Percentiles rank a stretch among this genome's conserved stretches.
Conservation (phyloP, 108 stramenopile genomes). For the Skeletonema grethae region DNA sequence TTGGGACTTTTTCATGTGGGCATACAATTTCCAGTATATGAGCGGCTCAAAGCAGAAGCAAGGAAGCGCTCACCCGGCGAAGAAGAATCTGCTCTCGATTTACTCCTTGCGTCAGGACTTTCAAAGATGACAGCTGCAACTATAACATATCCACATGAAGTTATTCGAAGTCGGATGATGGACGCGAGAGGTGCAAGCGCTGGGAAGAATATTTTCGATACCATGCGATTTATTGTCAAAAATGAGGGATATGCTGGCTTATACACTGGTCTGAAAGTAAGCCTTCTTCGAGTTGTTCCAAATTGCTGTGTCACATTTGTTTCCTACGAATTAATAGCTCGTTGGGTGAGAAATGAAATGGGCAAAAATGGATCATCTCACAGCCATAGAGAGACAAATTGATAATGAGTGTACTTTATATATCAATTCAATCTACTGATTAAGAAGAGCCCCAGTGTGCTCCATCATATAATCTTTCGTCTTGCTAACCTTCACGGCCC, state of each 20-base stretch:
- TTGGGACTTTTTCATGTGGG: conserved; percentile 90
- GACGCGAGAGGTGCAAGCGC: conserved; percentile 61
- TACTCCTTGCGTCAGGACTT: conserved; percentile 74
- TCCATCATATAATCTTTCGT: conserved; percentile 74
- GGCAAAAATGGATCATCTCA: conserved; percentile 4
- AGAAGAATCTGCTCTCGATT: conserved; percentile 67
- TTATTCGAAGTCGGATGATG: conserved; percentile 88
- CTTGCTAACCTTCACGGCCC: conserved; percentile 77
- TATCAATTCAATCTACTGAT: conserved; percentile 19
- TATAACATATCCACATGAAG: conserved; percentile 92
- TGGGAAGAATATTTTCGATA: conserved; percentile 48
- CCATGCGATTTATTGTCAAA: conserved; percentile 52
- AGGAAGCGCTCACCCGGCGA: conserved; percentile 43
- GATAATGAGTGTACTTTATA: neutral
- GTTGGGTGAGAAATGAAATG: conserved; percentile 64
- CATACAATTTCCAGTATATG: conserved; percentile 92
- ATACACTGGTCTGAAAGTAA: conserved; percentile 82
- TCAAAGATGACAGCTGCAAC: conserved; percentile 83
- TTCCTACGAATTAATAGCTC: conserved; percentile 80
- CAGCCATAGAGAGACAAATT: neutral
- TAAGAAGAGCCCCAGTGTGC: conserved; percentile 43
- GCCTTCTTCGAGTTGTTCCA: conserved; percentile 82
- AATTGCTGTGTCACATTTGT: conserved; percentile 91
- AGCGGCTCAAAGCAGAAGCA: conserved; percentile 72
- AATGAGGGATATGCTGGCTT: conserved; percentile 76